A percentile compares a stretch with the other conserved stretches of the same genome.
Evolutionary conservation across 768 basidiomycete genomes (phyloP).

Genomic region (Galerina sulciceps): DNA sequence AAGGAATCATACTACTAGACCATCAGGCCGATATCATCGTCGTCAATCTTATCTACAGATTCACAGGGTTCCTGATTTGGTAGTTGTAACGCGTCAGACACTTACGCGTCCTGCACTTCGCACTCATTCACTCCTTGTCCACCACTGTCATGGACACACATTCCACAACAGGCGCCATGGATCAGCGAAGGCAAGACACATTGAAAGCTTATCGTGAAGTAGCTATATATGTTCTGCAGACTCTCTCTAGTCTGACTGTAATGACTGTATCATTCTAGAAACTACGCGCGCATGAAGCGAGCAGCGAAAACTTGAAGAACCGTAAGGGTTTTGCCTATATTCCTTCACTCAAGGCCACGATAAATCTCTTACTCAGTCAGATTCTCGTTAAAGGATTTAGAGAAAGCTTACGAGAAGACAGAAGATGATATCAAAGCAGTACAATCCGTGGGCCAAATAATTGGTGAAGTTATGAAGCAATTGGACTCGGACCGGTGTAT

Average conservation of each 20-base stretch:
- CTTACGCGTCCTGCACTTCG: constrained; percentile 42
- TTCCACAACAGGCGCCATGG: constrained; percentile 61
- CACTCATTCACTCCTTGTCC: constrained; percentile 11
- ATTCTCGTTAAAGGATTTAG: constrained; percentile 86
- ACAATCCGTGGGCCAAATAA: constrained; percentile 98
- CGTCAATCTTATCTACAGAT: background rate
- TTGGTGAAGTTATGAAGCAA: constrained; percentile 99
- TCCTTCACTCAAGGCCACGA: background rate
- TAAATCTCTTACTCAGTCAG: constrained; percentile 59
- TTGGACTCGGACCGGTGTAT: constrained; percentile 95
- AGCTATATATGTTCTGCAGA: constrained; percentile 9
- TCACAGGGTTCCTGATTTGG: background rate
- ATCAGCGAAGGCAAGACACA: constrained; percentile 74
- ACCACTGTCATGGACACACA: constrained; percentile 43
- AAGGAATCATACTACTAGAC: constrained; percentile 68
- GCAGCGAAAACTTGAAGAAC: constrained; percentile 88
- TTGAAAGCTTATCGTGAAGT: constrained; percentile 81
- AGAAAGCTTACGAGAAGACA: constrained; percentile 90
- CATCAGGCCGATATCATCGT: constrained; percentile 50
- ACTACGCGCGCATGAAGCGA: constrained; percentile 89
- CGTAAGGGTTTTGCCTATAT: constrained; percentile 51
- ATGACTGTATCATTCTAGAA: constrained; percentile 59
- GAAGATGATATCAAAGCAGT: constrained; percentile 99
- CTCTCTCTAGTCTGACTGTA: constrained; percentile 10
- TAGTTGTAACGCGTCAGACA: constrained; percentile 35